phyloP scores from a whole-genome alignment of 495 filamentous ascomycete genomes.

The Penicillium diatomitis region DNA sequence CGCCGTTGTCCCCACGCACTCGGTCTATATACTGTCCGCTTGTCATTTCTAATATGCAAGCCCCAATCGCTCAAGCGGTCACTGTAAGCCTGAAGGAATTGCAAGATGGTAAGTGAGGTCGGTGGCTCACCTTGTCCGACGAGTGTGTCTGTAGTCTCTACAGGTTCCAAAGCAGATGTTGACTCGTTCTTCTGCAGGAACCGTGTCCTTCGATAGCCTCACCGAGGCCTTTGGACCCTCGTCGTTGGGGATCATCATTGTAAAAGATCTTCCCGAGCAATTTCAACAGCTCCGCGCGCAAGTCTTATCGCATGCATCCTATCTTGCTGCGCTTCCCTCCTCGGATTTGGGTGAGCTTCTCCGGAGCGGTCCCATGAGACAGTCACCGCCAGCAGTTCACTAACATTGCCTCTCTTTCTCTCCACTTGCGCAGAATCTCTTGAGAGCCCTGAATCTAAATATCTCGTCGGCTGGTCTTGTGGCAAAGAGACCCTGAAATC shows the following conservation, averaged over 20 bases:
- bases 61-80: conserved; percentile 35
- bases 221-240: conserved; percentile 83
- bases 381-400: background rate
- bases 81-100: conserved; percentile 48
- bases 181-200: conserved; percentile 36
- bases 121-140: too few relatives aligned
- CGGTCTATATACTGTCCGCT: background rate
- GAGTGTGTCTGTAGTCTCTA: too few relatives aligned
- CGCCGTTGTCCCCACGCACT: too few relatives aligned
- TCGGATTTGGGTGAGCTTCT: conserved; percentile 56
- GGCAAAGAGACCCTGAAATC: conserved; percentile 91
- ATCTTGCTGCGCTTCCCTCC: conserved; percentile 72
- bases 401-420: background rate
- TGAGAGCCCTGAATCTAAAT: conserved; percentile 41
- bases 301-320: conserved; percentile 78
- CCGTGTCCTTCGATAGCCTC: conserved; percentile 62
- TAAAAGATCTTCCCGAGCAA: conserved; percentile 66
- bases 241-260: conserved; percentile 86
- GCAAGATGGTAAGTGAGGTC: conserved; percentile 14
- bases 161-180: too few relatives aligned
- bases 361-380: background rate
- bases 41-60: conserved; percentile 6
- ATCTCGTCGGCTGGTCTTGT: conserved; percentile 64
- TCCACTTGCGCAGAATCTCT: conserved; percentile 30
- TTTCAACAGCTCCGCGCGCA: conserved; percentile 61